A percentile compares a stretch with the other conserved stretches of the same genome.
These are phyloP conservation scores for Breynia disticha DNA, from an alignment of 441 rosid species.

Conservation along the genomic window DNA sequence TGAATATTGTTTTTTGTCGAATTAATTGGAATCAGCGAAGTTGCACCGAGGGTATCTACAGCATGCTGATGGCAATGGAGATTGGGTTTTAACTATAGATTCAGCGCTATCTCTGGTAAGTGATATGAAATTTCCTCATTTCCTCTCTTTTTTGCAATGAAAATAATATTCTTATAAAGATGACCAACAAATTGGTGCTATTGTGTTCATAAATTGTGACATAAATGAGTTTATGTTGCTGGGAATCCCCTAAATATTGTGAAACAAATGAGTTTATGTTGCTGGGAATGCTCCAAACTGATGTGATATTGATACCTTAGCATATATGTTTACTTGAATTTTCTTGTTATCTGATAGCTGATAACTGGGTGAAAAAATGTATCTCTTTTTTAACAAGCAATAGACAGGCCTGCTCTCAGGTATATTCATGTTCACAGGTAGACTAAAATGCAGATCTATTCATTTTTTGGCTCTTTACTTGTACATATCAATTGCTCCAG, in stretches of 20 bases:
- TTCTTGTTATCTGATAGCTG: too few species aligned
- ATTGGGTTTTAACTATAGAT: conserved; percentile 94
- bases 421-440: too few species aligned
- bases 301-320: background rate
- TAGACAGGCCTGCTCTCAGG: too few species aligned
- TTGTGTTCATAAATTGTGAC: background rate
- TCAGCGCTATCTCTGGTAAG: conserved; percentile 88
- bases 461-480: too few species aligned
- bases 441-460: too few species aligned
- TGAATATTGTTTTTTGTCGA: conserved; percentile 3
- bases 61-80: conserved; percentile 98
- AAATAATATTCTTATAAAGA: conserved; percentile 1
- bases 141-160: background rate
- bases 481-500: too few species aligned
- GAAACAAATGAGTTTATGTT: background rate
- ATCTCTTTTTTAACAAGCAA: too few species aligned
- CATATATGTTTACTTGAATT: background rate
- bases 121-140: conserved; percentile 7
- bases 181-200: background rate
- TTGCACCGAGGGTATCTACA: conserved; percentile 83
- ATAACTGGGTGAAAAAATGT: too few species aligned
- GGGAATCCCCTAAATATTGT: background rate
- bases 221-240: background rate
- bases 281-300: background rate
- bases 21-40: conserved; percentile 47